A percentile compares a stretch with the other conserved stretches of the same genome.
These are phyloP conservation scores for Cyamopsis tetragonoloba DNA, from an alignment of 306 rosid species.

Conservation along the genomic window DNA sequence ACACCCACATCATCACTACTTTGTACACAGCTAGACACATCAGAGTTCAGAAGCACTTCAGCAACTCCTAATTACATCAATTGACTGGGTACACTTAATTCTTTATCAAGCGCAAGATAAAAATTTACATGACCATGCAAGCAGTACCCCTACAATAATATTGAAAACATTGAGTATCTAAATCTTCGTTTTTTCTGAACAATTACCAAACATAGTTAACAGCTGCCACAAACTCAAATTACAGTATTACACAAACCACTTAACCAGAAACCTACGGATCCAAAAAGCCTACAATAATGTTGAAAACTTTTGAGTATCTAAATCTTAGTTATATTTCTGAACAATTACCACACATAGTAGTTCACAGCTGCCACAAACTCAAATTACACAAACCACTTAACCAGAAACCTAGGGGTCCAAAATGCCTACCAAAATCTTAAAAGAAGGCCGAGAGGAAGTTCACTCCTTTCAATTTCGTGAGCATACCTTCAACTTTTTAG, in stretches of 20 bases:
- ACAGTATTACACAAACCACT: slow-evolving; percentile 17
- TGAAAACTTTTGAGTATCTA: background rate
- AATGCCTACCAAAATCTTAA: background rate
- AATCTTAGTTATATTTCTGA: background rate
- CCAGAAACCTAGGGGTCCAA: background rate
- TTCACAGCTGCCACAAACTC: background rate
- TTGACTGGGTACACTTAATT: background rate
- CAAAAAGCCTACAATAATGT: background rate
- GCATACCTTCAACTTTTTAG: background rate
- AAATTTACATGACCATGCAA: background rate
- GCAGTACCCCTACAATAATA: background rate
- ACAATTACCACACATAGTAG: background rate
- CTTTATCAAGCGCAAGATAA: background rate
- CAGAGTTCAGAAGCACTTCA: background rate
- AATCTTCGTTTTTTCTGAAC: background rate
- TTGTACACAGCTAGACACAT: background rate
- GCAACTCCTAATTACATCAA: background rate
- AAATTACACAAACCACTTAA: slow-evolving; percentile 14
- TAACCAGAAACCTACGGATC: background rate
- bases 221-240: background rate
- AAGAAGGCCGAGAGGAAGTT: background rate
- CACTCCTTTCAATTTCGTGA: background rate
- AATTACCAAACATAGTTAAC: background rate
- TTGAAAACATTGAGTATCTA: background rate
- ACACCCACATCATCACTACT: background rate